Conservation (phyloP, 768 basidiomycete genomes). For the Sporobolomyces pararoseus region DNA sequence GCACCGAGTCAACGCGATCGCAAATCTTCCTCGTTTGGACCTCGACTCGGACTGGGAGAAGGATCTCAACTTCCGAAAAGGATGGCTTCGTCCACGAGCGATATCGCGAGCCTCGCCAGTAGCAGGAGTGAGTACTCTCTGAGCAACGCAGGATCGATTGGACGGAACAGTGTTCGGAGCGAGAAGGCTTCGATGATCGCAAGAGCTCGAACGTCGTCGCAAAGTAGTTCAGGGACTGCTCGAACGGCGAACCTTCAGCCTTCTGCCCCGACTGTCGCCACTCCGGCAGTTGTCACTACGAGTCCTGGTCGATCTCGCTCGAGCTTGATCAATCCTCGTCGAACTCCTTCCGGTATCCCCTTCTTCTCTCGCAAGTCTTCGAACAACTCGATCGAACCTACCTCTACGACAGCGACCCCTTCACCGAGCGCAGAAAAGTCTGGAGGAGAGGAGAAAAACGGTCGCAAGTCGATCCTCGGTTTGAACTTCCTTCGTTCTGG, state of each 20-base stretch:
- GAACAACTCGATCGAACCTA: conserved; percentile 42
- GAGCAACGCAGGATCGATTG: conserved; percentile 29
- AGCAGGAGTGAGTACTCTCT: conserved; percentile 4
- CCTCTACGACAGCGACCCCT: conserved; percentile 54
- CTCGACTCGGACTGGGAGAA: conserved; percentile 15
- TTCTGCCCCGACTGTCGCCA: conserved; percentile 3
- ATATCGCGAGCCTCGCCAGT: conserved; percentile 29
- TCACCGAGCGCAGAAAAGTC: conserved; percentile 55
- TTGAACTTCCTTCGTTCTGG: conserved; percentile 45
- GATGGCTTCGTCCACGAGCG: conserved; percentile 38
- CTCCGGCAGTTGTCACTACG: conserved; percentile 30
- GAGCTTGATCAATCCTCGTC: conserved; percentile 56
- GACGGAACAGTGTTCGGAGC: conserved; percentile 26
- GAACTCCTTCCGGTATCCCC: conserved; percentile 87
- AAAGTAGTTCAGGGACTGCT: conserved; percentile 32
- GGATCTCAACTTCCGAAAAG: conserved; percentile 13
- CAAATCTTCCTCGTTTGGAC: conserved; percentile 9
- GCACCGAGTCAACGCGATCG: conserved; percentile 15
- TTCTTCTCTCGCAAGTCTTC: conserved; percentile 91
- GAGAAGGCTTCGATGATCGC: conserved; percentile 57
- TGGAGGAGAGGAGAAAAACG: conserved; percentile 46
- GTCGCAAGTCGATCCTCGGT: conserved; percentile 47
- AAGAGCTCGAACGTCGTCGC: conserved; percentile 51
- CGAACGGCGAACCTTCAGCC: conserved; percentile 49
- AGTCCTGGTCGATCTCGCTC: conserved; percentile 36